phyloP scores from a whole-genome alignment of 495 filamentous ascomycete genomes.

The Pyrenula massariospora region DNA sequence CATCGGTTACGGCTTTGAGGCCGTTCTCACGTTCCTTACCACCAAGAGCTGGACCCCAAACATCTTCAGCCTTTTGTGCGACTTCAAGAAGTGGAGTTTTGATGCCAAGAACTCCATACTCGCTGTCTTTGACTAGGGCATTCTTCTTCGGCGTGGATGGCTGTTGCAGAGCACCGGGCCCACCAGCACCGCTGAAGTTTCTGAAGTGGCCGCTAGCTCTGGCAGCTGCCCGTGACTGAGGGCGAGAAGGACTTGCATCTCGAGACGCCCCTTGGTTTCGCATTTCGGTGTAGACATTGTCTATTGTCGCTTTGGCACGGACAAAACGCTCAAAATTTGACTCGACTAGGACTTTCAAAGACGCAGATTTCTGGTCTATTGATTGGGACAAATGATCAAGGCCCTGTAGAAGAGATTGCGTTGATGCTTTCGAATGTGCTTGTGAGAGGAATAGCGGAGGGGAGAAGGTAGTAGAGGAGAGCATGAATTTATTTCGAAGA shows the following conservation, averaged over 20 bases:
- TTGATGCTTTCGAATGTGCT: constrained; percentile 74
- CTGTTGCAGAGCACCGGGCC: constrained; percentile 17
- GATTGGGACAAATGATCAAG: constrained; percentile 73
- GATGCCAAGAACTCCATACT: constrained; percentile 87
- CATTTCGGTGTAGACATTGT: constrained; percentile 98
- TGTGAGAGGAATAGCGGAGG: constrained; percentile 85
- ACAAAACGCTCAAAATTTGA: constrained; percentile 98
- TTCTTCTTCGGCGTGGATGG: constrained; percentile 55
- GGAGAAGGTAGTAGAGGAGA: constrained; percentile 91
- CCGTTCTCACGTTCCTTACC: constrained; percentile 85
- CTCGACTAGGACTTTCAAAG: constrained; percentile 88
- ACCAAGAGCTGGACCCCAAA: constrained; percentile 89
- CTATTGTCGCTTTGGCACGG: constrained; percentile 88
- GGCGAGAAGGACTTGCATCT: constrained; percentile 25
- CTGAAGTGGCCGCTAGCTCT: constrained; percentile 53
- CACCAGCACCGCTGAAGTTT: constrained; percentile 35
- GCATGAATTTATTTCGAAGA: constrained; percentile 79
- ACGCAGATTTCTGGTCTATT: constrained; percentile 94
- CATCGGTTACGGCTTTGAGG: constrained; percentile 59
- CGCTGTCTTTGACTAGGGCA: constrained; percentile 81
- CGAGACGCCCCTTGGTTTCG: constrained; percentile 66
- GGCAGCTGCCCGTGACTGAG: constrained; percentile 46
- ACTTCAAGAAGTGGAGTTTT: constrained; percentile 78
- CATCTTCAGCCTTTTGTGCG: constrained; percentile 85
- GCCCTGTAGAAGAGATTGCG: constrained; percentile 63